Conservation (phyloP, 805 yeast genomes). For the Candida pseudoglaebosa region DNA sequence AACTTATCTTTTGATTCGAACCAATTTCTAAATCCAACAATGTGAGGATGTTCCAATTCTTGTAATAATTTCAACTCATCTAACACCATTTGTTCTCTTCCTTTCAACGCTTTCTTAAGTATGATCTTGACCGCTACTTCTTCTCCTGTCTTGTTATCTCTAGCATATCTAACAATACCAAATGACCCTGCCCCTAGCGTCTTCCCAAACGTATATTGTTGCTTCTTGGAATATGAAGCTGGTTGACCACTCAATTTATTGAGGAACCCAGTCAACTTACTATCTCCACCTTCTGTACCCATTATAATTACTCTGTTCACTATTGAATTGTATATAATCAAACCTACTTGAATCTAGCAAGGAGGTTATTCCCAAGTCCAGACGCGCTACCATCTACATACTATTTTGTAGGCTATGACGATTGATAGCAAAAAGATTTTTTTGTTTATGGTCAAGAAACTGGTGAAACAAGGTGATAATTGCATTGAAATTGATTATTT, state of each 20-base stretch:
- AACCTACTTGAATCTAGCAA: too few relatives aligned
- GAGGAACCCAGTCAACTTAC: constrained; percentile 34
- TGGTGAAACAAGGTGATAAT: too few relatives aligned
- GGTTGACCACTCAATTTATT: constrained; percentile 72
- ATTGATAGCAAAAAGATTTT: too few relatives aligned
- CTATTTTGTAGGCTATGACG: too few relatives aligned
- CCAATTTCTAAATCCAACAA: constrained; percentile 89
- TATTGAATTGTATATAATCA: neutral
- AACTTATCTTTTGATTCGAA: constrained; percentile 90
- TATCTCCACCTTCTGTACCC: constrained; percentile 4
- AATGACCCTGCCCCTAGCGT: constrained; percentile 94
- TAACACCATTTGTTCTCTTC: constrained; percentile 69
- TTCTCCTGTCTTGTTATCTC: constrained; percentile 45
- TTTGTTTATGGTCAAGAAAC: too few relatives aligned
- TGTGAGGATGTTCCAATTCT: constrained; percentile 73
- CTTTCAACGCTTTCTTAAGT: constrained; percentile 77
- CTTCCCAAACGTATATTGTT: constrained; percentile 69
- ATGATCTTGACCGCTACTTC: constrained; percentile 90
- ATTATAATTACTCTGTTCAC: neutral
- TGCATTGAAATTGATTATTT: too few relatives aligned
- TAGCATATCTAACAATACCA: constrained; percentile 86
- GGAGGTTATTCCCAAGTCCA: neutral
- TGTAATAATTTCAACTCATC: constrained; percentile 74
- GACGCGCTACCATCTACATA: too few relatives aligned
- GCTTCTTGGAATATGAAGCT: constrained; percentile 59